Base-by-base conservation (phyloP, 148 eudicot genomes). In the Cornus controversa region DNA sequence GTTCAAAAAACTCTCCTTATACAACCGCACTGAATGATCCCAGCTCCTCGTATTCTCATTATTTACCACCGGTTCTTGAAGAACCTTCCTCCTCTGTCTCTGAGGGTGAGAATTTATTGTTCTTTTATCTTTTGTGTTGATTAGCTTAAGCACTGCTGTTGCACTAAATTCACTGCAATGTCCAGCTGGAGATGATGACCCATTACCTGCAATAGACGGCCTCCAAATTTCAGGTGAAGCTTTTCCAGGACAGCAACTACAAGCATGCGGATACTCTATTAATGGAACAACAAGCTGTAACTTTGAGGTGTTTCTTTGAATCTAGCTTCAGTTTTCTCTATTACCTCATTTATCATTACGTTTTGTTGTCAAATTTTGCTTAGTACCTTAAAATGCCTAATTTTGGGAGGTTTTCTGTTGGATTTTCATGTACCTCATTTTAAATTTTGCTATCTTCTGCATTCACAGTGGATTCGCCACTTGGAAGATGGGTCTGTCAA, bases 211-310 rank as follows among this genome's bases (percentile, higher is more conserved):
- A 45, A 90, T 94, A 75, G 88, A 92, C 67, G 94, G 85, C 73
- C 96, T 94, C 73, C 98, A 94, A 79, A 94, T 94, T 80, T 85
- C 97, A 66, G 98, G 98, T 78, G 98, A 94, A 60, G 89, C 98
- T 69, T 94, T 82, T 85, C 97, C 98, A 67, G 98, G 98, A 28
- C 87, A 78, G 69, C 89, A 87, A 73, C 93, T 94, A 77, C 89
- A 84, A 85, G 98, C 97, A 26, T 76, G 89, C 74, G 98, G 98
- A 78, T 83, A 79, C 80, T 93, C 98, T 29, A 80, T 87, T 66
- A 90, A 92, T 87, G 98, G 98, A 80, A 94, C 98, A 71, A 92
- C 94, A 40, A 91, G 94, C 81, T 94, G 98, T 73, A 92, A 94
- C 81, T 94, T 94, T 86, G 98, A 94, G 98, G 98, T 94, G 75